A percentile compares a stretch with the other conserved stretches of the same genome.
These are phyloP conservation scores for Blastocystis sp. DNA, from an alignment of 352 stramenopile species.

Conservation along the genomic window DNA sequence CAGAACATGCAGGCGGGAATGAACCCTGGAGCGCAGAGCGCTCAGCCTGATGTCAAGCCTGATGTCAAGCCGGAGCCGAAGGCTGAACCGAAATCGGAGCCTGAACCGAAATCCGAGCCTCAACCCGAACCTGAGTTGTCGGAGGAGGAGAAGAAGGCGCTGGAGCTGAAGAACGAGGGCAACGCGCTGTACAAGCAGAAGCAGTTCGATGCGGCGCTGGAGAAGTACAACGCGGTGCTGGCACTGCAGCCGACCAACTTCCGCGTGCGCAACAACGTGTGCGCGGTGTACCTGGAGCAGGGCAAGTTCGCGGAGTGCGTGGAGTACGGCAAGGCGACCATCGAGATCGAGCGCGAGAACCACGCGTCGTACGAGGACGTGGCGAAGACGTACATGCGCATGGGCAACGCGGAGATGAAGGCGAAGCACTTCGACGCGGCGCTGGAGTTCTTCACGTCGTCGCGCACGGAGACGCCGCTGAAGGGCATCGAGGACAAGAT, in stretches of 20 bases:
- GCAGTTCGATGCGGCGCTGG: conserved; percentile 87
- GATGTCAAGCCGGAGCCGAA: conserved; percentile 73
- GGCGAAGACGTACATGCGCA: conserved; percentile 89
- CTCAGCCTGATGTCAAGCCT: not conserved
- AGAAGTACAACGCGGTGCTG: conserved; percentile 91
- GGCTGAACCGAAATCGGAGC: conserved; percentile 20
- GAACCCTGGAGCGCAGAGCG: not conserved
- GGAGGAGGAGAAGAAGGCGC: conserved; percentile 76
- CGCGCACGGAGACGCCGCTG: conserved; percentile 82
- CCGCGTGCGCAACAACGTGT: conserved; percentile 92
- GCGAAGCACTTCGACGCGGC: conserved; percentile 82
- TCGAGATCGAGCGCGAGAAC: conserved; percentile 89
- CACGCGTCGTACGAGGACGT: conserved; percentile 90
- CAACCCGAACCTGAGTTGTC: conserved; percentile 69
- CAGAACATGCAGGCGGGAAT: not conserved
- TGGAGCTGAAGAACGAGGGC: conserved; percentile 87
- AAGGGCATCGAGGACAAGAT: conserved; percentile 91
- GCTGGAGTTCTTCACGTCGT: conserved; percentile 82
- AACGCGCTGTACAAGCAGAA: conserved; percentile 96
- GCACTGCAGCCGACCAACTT: conserved; percentile 90
- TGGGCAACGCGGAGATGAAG: conserved; percentile 92
- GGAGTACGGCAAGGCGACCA: conserved; percentile 80
- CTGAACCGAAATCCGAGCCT: not conserved
- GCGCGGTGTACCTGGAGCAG: conserved; percentile 91
- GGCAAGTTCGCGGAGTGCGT: conserved; percentile 90